Base-by-base conservation (phyloP, 345 rosid species). In the Bruguiera sexangula region DNA sequence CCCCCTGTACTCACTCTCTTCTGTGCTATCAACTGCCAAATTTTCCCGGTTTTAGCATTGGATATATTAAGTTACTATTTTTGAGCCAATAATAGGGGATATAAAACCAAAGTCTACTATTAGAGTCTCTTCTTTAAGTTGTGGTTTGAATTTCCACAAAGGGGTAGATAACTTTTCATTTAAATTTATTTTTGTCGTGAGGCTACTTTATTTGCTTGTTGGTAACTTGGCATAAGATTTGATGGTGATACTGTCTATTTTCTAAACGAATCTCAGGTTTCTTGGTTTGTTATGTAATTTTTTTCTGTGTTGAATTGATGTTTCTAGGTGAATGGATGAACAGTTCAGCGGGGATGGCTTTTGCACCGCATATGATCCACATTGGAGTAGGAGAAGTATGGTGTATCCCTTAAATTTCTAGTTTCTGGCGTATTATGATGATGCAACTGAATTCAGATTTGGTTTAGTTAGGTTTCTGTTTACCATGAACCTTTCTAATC, bases 291-390 rank as follows among this genome's bases (percentile, higher is more conserved):
- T 51, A 24, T 56, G 6, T 24, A 54, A 32, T 51, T 63, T 56
- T 58, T 51, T 65, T 21, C 56, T 59, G 4, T 58, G 59, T 56
- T 64, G 19, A 27, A 52, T 65, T 75, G 50, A 64, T 79, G 55
- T 36, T 81, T 51, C n/a, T 68, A 96, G 99, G 99, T 84, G 98
- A 92, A 74, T 96, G 99, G 99, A 96, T 96, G 99, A 90, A 92
- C 76, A 82, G 66, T 80, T 92, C 98, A 8, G 99, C 99, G 52
- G 99, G 99, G 64, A 46, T 73, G 76, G 99, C 99, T 36, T 96
- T 96, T 87, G 79, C 99, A 48, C 98, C 97, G 7, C 97, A 96
- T 89, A 93, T 92, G 66, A 80, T 96, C 80, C 77, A 78, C 22
- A 82, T 92, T 48, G 93, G 78, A 81, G 86, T 78, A 55, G 97